Percentiles rank a stretch among this genome's conserved stretches.
Conservation (phyloP, 805 yeast genomes). For the Wickerhamiella hasegawae region DNA sequence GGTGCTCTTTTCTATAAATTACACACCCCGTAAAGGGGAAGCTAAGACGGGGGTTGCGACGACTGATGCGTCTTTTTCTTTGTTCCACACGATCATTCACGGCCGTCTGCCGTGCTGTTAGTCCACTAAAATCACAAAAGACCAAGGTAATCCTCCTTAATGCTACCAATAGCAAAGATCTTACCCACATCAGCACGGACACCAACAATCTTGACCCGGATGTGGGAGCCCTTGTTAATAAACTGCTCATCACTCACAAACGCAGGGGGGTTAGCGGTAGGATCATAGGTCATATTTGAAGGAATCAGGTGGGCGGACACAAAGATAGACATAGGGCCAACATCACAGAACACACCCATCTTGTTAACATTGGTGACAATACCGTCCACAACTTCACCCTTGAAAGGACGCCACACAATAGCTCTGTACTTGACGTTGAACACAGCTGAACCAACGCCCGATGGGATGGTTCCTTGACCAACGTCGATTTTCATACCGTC, state of each 20-base stretch:
- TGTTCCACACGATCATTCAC: too few relatives aligned
- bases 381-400: constrained; percentile 97
- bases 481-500: constrained; percentile 91
- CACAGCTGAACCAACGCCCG: constrained; percentile 88
- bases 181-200: constrained; percentile 95
- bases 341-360: constrained; percentile 97
- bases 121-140: constrained; percentile 31
- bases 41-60: too few relatives aligned
- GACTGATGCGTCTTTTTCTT: too few relatives aligned
- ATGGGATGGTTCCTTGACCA: constrained; percentile 82
- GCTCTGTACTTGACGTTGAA: constrained; percentile 93
- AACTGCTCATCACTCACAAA: constrained; percentile 90
- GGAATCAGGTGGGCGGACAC: constrained; percentile 92
- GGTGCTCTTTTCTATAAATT: too few relatives aligned
- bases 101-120: too few relatives aligned
- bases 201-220: constrained; percentile 90
- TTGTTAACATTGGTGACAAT: constrained; percentile 83
- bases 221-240: constrained; percentile 84
- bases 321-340: constrained; percentile 89
- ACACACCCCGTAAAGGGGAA: too few relatives aligned
- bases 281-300: constrained; percentile 81
- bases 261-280: constrained; percentile 97
- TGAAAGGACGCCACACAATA: constrained; percentile 95
- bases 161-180: constrained; percentile 93
- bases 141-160: constrained; percentile 94